Conservation (phyloP, 345 rosid genomes). For the Boechera stricta region DNA sequence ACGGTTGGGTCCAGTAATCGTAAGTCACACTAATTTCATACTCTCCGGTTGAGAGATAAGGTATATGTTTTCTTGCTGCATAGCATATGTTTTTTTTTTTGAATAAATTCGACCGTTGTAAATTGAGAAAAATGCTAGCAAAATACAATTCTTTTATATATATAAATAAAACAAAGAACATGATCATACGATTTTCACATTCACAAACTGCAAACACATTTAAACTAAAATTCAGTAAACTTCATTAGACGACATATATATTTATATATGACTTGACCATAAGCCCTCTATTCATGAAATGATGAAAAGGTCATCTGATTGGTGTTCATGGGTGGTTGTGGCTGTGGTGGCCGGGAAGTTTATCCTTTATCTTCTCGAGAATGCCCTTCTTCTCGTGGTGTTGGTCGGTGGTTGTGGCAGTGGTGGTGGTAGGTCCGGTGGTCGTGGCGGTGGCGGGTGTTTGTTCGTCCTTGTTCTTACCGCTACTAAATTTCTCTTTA, state of each 20-base stretch:
- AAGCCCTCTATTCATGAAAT: conserved; percentile 5
- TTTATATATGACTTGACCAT: background rate
- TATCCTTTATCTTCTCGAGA: conserved; percentile 81
- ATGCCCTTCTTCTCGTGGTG: conserved; percentile 70
- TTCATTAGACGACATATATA: conserved; percentile 8
- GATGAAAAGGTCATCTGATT: background rate
- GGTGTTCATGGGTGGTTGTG: conserved; percentile 37
- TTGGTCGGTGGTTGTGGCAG: conserved; percentile 30
- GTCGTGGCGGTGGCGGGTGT: conserved; percentile 31
- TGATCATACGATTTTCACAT: background rate
- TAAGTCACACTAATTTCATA: no score
- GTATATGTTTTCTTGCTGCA: no score
- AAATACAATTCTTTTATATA: background rate
- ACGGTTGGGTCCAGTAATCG: no score
- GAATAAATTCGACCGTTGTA: background rate
- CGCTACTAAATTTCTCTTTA: conserved; percentile 62
- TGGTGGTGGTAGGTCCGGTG: conserved; percentile 31
- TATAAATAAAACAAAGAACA: background rate
- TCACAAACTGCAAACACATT: background rate
- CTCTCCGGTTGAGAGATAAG: no score
- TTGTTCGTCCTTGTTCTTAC: conserved; percentile 52
- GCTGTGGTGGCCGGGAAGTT: conserved; percentile 66
- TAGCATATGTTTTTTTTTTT: no score
- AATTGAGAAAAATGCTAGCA: background rate
- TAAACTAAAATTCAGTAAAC: conserved; percentile 1